A percentile compares a stretch with the other conserved stretches of the same genome.
phyloP scores from a whole-genome alignment of 176 grass and related monocot species.

The Chrysopogon serrulatus region DNA sequence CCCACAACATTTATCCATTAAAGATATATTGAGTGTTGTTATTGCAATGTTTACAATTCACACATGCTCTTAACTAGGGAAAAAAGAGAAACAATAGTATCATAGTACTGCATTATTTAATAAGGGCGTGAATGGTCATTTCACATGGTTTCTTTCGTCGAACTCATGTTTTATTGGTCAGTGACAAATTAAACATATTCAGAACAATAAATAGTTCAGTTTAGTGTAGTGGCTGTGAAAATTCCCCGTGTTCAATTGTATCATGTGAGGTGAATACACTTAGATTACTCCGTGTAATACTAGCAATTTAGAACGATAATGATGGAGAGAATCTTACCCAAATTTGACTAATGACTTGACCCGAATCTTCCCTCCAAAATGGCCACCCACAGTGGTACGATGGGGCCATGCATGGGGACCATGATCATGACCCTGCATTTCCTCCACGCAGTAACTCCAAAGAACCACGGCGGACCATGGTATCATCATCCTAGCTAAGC shows the following conservation, averaged over 20 bases:
- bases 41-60: no score
- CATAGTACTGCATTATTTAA: no score
- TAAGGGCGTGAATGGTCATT: no score
- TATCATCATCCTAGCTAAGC: not conserved
- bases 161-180: no score
- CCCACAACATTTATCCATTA: no score
- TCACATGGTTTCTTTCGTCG: no score
- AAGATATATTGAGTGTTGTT: no score
- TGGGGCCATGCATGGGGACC: not conserved
- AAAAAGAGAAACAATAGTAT: no score
- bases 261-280: not conserved
- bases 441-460: not conserved
- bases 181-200: no score
- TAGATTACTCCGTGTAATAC: not conserved
- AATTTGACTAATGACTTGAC: conserved; percentile 33
- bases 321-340: not conserved
- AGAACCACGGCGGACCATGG: not conserved
- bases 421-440: not conserved
- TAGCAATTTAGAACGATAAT: not conserved
- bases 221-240: not conserved
- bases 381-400: not conserved
- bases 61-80: no score
- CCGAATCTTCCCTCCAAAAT: conserved; percentile 28
- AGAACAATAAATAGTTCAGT: no score
- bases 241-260: not conserved